These are phyloP conservation scores for Carallia pectinifolia DNA, from an alignment of 345 rosid species.

Conservation along the genomic window DNA sequence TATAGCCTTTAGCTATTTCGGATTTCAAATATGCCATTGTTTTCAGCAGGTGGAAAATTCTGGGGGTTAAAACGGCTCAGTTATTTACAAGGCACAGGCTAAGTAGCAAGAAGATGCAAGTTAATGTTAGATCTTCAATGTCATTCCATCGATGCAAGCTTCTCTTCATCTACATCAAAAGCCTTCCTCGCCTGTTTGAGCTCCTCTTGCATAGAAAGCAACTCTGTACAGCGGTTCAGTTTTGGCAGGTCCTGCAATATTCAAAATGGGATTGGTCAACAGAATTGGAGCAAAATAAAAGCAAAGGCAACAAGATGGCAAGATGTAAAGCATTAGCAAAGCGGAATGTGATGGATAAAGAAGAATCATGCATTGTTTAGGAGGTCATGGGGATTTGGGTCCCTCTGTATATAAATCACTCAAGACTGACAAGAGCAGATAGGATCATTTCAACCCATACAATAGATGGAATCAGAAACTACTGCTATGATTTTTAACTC, in stretches of 20 bases:
- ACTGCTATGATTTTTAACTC: no score
- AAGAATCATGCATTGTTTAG: no score
- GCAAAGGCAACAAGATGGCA: neutral
- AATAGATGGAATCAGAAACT: no score
- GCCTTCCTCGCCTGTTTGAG: conserved; percentile 96
- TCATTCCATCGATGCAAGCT: conserved; percentile 54
- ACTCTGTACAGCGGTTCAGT: conserved; percentile 80
- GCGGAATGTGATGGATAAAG: no score
- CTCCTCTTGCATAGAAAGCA: conserved; percentile 93
- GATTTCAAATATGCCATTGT: no score
- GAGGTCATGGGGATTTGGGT: no score
- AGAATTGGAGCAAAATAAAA: neutral
- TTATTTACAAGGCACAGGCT: neutral
- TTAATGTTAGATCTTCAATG: neutral
- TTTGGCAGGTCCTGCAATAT: conserved; percentile 72
- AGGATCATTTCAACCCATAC: no score
- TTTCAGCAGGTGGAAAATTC: no score
- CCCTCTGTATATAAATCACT: no score
- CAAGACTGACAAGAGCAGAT: no score
- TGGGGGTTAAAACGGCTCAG: neutral
- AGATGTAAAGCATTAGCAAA: neutral
- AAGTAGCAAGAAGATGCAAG: neutral
- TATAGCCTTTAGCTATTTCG: no score
- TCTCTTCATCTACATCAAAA: conserved; percentile 87
- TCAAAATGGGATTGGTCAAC: neutral